Evolutionary conservation across 139 green algal species (phyloP), one percentile per base, ranked within the genome.

Genomic region (Desmodesmus armatus): DNA sequence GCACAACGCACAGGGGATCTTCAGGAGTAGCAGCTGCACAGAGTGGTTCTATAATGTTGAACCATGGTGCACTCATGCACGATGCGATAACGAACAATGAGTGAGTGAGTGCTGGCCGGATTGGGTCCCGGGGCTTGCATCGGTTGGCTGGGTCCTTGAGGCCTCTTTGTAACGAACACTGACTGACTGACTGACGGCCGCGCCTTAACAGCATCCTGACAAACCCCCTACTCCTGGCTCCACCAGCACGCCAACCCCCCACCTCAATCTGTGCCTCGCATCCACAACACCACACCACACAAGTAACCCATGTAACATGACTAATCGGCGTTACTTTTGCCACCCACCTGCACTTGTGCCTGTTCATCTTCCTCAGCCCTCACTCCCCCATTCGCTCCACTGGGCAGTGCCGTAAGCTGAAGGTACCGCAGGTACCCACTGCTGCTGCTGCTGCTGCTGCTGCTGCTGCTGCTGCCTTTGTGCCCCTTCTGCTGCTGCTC

Each of bases 371-470:
- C 85, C 65, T 92, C 85, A 37, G 85, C 85, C 6, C 73, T 65
- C 3, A 43, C 58, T 0, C 81, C 65, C 4, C 70, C 70, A 44
- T 71, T 66, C n/a, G n/a, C n/a, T n/a, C n/a, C n/a, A 40, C 69
- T 53, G 31, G 84, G 86, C 43, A 92, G 83, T 9, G 80, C 89
- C 15, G 92, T 93, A 5, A 94, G 80, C 80, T 96, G 93, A 44
- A 96, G 19, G 85, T 96, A 95, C 2, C 92, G 85, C 37, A 96
- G 88, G 62, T 91, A 55, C 3, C 92, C 92, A 0, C 23, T 5
- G 1, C 31, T 27, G 13, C 29, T 58, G 6, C 75, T 40, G 6
- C 7, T 40, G n/a, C 29, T 49, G 25, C 33, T 31, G 9, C 55
- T 41, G 79, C 66, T 58, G 65, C 11, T 76, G 51, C 65, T 53